phyloP scores from a whole-genome alignment of 2,329 filamentous ascomycete species.

The Pseudocercospora eumusae region DNA sequence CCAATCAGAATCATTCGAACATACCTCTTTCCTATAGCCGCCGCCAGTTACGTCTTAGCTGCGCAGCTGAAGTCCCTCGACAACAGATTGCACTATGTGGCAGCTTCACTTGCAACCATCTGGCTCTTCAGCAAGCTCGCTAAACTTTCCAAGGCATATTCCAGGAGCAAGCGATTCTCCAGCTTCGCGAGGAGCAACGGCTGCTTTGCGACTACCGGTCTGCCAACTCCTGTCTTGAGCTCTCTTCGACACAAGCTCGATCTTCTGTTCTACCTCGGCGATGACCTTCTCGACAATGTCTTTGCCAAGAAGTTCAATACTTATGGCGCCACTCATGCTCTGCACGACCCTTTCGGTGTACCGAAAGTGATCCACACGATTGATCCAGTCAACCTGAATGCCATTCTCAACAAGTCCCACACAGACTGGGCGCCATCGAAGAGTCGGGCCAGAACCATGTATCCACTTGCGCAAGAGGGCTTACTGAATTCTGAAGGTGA shows the following conservation, averaged over 20 bases:
- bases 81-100: neutral
- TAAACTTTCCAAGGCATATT: neutral
- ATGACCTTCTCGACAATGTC: slow-evolving; percentile 26
- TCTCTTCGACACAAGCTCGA: slow-evolving; percentile 27
- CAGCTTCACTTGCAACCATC: neutral
- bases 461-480: slow-evolving; percentile 29
- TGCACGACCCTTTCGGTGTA: slow-evolving; percentile 20
- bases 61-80: neutral
- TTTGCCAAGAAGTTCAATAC: slow-evolving; percentile 26
- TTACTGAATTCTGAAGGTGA: slow-evolving; percentile 27
- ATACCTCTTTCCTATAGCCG: neutral
- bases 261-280: slow-evolving; percentile 21
- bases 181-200: slow-evolving; percentile 13
- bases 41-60: neutral
- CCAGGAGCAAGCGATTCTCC: slow-evolving; percentile 3
- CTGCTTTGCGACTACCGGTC: slow-evolving; percentile 13
- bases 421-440: slow-evolving; percentile 25
- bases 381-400: slow-evolving; percentile 27
- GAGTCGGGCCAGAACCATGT: slow-evolving; percentile 24
- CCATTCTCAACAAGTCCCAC: slow-evolving; percentile 22
- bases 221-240: slow-evolving; percentile 21
- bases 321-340: slow-evolving; percentile 26
- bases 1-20: neutral
- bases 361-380: slow-evolving; percentile 28
- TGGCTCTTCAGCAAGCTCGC: neutral